Evolutionary conservation across 2,329 filamentous ascomycete species (phyloP), one percentile per base, ranked within the genome.

Genomic region (Keithomyces neogunnii): DNA sequence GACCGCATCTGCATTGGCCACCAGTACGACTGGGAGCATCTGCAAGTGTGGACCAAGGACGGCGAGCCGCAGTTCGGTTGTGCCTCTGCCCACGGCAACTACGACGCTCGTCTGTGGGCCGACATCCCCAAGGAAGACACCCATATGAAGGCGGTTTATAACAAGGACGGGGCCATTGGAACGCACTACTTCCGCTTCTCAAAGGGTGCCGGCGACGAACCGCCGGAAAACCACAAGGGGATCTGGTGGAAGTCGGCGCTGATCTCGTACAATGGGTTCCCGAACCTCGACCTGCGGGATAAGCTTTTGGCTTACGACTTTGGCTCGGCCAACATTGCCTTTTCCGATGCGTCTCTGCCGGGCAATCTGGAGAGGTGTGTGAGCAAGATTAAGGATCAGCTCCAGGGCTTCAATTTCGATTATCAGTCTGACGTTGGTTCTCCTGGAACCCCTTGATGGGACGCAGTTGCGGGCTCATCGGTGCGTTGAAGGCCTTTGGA

Each of bases 21-120:
- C 59, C 63, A 60, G 4, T 67, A 74, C 57, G 67, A 70, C 61
- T 69, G 66, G 66, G 67, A 69, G 60, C 63, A 68, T 56, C 59
- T 69, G 31, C 54, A 55, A 36, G 59, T 64, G 8, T 70, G 66
- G 65, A 62, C 62, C 2, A 55, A 56, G 30, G 53, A 62, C 52
- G 55, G 57, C 46, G 48, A 48, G 45, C 57, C 61, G 31, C 51
- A 61, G 50, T 66, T 60, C 50, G 66, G 67, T 3, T 59, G 52
- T 29, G 62, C 56, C 5, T 67, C 63, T 44, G 58, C 61, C 54
- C 67, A 69, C 57, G 67, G 67, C 13, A 47, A 55, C 11, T 69
- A 62, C 54, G 53, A 63, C 62, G 3, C 48, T 39, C 1, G 55
- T n/a, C 47, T 50, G 5, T 53, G 51, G 51, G 19, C 44, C 3